Evolutionary conservation across 768 basidiomycete species (phyloP).

Genomic region (Amanita subjunquillea): DNA sequence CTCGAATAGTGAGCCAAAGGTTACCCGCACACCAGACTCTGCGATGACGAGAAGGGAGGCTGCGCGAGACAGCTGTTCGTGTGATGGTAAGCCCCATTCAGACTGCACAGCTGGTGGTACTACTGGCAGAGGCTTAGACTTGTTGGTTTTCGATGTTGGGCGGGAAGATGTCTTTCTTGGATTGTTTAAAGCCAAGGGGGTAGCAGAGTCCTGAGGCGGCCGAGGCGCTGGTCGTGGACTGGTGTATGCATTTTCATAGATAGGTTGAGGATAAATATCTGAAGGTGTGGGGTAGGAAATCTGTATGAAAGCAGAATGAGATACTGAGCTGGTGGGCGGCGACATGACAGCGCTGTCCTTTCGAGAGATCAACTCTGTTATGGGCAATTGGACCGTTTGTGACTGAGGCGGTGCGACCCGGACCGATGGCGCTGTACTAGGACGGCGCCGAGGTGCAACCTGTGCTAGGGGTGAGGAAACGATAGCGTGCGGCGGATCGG

Average conservation of each 20-base stretch:
- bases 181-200: not conserved
- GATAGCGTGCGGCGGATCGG: not conserved
- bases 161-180: not conserved
- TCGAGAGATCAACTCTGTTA: not conserved
- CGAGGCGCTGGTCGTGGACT: constrained; percentile 16
- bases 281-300: constrained; percentile 12
- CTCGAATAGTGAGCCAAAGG: constrained; percentile 60
- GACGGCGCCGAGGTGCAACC: not conserved
- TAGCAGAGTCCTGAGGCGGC: constrained; percentile 8
- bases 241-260: constrained; percentile 13
- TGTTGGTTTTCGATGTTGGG: not conserved
- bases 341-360: not conserved
- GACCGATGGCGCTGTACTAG: not conserved
- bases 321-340: not conserved
- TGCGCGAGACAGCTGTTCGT: constrained; percentile 48
- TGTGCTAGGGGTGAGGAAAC: not conserved
- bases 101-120: not conserved
- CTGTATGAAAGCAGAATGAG: constrained; percentile 13
- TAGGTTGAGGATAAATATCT: constrained; percentile 18
- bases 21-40: constrained; percentile 53
- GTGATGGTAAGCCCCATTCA: constrained; percentile 42
- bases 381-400: not conserved
- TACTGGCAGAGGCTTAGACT: constrained; percentile 1
- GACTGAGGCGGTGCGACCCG: not conserved
- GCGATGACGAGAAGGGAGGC: constrained; percentile 54